Base-by-base conservation (phyloP, 2,329 filamentous ascomycete species). In the Pyrenochaeta sp. region DNA sequence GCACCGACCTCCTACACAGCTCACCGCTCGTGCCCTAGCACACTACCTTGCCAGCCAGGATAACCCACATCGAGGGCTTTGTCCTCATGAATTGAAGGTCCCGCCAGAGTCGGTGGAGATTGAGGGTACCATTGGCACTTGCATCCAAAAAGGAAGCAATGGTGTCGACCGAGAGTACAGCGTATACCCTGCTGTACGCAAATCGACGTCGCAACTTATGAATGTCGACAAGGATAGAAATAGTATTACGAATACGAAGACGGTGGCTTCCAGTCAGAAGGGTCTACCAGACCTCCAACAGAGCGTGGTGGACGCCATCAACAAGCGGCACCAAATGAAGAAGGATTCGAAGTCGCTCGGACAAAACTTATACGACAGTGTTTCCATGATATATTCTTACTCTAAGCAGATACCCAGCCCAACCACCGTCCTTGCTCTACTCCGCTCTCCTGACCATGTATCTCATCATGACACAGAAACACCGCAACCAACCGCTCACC, bases 11-110 rank as follows among this genome's bases (percentile, higher is more conserved):
- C 95, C 93, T 69, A 96, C 90, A 56, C 85, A 90, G 24, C 87
- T 92, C 45, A 96, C 92, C 69, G 92, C 93, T 8, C 86, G 92
- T 68, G 91, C 91, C 1, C 79, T 97, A 32, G 93, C 93, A 12
- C 86, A 91, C 54, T 91, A 91, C 69, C 83, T 96, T 50, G 91
- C 92, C 9, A 91, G 90, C 69, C 88, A 92, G 71, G 90, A 93
- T 67, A 87, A 95, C 64, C 88, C 92, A 0, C 88, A 91, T 61
- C 83, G 80, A 56, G 87, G 86, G 2, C 80, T 96, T 0, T 96
- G 92, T 68, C 81, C 81, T 36, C 81, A 85, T 54, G 65, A 75
- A 22, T 72, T 78, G 39, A 77, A 72, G 8, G 72, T 76, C 27
- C 54, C 69, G 3, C 74, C 75, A 8, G 59, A 64, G 19, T 64